phyloP scores from a whole-genome alignment of 495 filamentous ascomycete genomes.

The Bombardia bombarda region DNA sequence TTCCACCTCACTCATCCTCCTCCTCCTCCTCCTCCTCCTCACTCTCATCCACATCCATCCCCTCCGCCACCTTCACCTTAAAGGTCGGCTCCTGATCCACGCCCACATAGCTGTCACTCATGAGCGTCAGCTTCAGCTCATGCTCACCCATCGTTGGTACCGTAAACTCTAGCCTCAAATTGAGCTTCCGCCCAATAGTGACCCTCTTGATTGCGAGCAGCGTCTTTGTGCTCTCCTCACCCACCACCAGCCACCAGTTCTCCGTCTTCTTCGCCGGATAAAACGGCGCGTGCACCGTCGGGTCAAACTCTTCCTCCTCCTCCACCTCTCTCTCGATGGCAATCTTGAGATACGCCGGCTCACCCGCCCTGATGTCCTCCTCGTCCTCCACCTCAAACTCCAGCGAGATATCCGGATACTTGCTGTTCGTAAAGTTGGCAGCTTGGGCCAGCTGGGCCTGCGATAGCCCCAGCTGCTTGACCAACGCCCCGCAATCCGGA shows the following conservation, averaged over 20 bases:
- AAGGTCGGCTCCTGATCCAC: constrained; percentile 95
- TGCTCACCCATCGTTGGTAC: constrained; percentile 79
- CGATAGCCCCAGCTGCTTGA: constrained; percentile 70
- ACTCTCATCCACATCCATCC: constrained; percentile 90
- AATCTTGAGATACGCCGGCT: constrained; percentile 77
- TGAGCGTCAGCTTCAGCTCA: constrained; percentile 83
- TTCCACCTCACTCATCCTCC: constrained; percentile 22
- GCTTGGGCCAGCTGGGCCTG: constrained; percentile 78
- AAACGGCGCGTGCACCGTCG: constrained; percentile 90
- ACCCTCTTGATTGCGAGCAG: constrained; percentile 91
- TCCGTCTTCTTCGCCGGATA: constrained; percentile 91
- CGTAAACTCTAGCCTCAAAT: constrained; percentile 77
- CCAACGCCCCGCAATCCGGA: constrained; percentile 61
- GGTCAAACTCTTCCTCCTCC: constrained; percentile 63
- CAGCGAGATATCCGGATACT: constrained; percentile 89
- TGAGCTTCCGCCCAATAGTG: constrained; percentile 70
- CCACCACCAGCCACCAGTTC: constrained; percentile 94
- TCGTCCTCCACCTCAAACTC: constrained; percentile 79
- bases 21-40: constrained; percentile 70
- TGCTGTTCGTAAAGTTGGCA: constrained; percentile 93
- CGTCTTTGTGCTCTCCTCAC: constrained; percentile 79
- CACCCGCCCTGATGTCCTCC: constrained; percentile 69
- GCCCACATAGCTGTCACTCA: constrained; percentile 96
- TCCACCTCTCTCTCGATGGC: constrained; percentile 80
- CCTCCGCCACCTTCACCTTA: constrained; percentile 75